Percentiles rank a stretch among this genome's conserved stretches.
phyloP scores from a whole-genome alignment of 345 rosid genomes.

The Geranium rotundifolium region DNA sequence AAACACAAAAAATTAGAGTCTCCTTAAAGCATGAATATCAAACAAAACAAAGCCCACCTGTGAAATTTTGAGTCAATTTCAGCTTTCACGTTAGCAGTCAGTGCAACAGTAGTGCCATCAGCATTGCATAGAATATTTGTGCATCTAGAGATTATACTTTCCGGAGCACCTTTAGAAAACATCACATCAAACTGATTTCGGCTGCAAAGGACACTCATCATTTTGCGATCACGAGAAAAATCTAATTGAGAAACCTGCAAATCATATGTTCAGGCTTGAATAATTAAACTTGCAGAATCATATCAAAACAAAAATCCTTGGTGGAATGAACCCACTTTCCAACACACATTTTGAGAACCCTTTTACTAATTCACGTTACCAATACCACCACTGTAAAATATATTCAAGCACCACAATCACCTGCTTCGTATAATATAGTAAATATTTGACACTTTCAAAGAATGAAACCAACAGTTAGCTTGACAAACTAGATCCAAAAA shows the following conservation, averaged over 20 bases:
- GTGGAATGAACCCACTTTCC: background rate
- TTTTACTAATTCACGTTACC: too few relatives aligned
- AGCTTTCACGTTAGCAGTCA: constrained; percentile 53
- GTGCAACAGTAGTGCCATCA: constrained; percentile 70
- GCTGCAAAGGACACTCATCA: constrained; percentile 95
- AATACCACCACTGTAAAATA: too few relatives aligned
- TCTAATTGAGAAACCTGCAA: constrained; percentile 77
- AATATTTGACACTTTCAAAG: background rate
- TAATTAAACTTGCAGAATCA: constrained; percentile 4
- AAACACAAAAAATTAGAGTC: too few relatives aligned
- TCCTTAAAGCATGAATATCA: too few relatives aligned
- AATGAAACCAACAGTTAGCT: background rate
- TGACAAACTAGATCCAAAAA: background rate
- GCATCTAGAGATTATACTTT: constrained; percentile 80
- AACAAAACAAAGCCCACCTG: constrained; percentile 34
- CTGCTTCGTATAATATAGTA: background rate
- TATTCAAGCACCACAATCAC: background rate
- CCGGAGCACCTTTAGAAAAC: constrained; percentile 98
- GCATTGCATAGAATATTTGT: constrained; percentile 65
- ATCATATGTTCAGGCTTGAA: constrained; percentile 9
- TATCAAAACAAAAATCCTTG: background rate
- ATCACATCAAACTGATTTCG: constrained; percentile 57
- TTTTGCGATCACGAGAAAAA: constrained; percentile 94
- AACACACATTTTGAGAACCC: too few relatives aligned
- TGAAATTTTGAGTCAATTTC: constrained; percentile 72